Conservation (phyloP, 2,329 filamentous ascomycete genomes). For the Tolypocladium cylindrosporum region DNA sequence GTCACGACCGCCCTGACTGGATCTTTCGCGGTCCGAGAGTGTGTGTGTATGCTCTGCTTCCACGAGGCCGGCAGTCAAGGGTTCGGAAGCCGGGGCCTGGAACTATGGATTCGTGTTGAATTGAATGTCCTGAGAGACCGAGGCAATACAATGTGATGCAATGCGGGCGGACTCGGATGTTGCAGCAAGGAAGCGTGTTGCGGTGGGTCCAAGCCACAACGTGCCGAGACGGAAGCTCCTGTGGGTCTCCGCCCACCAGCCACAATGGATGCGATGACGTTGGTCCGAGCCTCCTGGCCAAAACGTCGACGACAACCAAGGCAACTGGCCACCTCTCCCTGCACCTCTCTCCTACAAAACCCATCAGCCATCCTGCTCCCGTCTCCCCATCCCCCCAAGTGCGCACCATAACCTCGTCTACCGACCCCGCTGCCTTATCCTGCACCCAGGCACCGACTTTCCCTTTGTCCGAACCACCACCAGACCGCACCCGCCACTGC, state of each 20-base stretch:
- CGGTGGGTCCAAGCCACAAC: not conserved
- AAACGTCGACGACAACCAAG: not conserved
- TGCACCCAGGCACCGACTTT: not conserved
- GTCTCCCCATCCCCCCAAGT: not conserved
- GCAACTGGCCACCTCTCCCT: conserved; percentile 20
- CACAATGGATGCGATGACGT: conserved; percentile 22
- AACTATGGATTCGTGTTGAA: not conserved
- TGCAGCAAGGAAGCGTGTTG: too few species aligned
- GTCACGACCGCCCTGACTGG: not conserved
- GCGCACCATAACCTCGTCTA: not conserved
- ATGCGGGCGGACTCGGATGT: too few species aligned
- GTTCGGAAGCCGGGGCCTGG: not conserved
- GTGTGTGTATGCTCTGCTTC: not conserved
- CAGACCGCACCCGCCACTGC: not conserved
- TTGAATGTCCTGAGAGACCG: not conserved
- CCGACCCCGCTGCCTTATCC: not conserved
- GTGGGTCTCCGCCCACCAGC: conserved; percentile 11
- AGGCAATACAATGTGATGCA: too few species aligned
- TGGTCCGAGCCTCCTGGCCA: conserved; percentile 14
- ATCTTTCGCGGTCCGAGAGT: not conserved
- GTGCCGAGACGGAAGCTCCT: not conserved
- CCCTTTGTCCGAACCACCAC: not conserved
- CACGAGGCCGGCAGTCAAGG: not conserved
- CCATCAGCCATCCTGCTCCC: not conserved
- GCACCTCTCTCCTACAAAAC: conserved; percentile 1